Base-by-base conservation (phyloP, 2,329 filamentous ascomycete species). In the Arthrocladium fulminans region DNA sequence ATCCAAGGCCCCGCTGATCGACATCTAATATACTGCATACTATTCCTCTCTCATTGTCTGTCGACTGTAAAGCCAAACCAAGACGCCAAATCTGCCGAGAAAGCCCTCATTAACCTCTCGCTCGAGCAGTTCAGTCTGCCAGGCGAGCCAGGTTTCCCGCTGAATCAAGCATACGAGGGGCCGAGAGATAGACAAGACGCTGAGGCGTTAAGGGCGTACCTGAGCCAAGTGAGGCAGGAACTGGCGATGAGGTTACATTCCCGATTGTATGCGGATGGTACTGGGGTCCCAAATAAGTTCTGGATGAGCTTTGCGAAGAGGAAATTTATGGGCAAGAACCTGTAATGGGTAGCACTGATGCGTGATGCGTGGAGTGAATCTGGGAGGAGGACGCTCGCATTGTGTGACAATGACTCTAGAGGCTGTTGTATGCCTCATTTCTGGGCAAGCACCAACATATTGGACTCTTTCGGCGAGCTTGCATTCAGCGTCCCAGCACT, bases 251-350 rank as follows among this genome's bases (percentile, higher is more conserved):
- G 92, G 65, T 74, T 98, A 71, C 71, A 96, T 64, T 84, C 85
- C 45, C 79, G 89, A 59, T 83, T 98, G 56, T 98, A 94, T 65
- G 83, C 85, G 48, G 88, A 89, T 56, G 77, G 71, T 59, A 27
- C 2, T 13, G 76, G 67, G 67, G 79, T 64, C 69, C 89, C 74
- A 67, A 86, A 70, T 56, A 81, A 82, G 81, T 97, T 90, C 87
- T 98, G 92, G 92, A 71, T 98, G 66, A 97, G 92, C 75, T 98
- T 96, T 67, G 87, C 86, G 47, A 97, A 97, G 82, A 83, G 92
- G 72, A 96, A 96, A 80, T 98, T 98, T 65, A 97, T 98, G 92
- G 89, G 89, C 67, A 97, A 97, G 80, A 79, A 80, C 58, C 73
- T 92, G 70, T 89, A 74, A 57, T 42, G 15, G 40, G 6, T 6